Conservation (phyloP, 192 early-diverging fungal genomes). For the Gonapodya sp. region DNA sequence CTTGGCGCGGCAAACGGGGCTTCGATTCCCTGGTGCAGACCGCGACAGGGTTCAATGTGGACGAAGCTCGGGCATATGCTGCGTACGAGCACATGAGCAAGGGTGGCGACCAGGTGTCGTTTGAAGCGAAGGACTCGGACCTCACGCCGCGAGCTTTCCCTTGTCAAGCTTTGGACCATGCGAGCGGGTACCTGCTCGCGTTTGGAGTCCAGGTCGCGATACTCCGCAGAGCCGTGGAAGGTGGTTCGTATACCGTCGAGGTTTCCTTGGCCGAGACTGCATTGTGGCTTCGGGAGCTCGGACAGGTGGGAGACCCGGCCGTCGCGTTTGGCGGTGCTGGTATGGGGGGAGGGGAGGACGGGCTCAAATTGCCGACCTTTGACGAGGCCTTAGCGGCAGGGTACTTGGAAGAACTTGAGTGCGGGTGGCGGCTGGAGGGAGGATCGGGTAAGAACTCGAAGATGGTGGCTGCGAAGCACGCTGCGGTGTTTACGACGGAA, state of each 20-base stretch:
- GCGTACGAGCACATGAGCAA: neutral
- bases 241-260: constrained; percentile 15
- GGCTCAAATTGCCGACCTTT: neutral
- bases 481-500: neutral
- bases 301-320: constrained; percentile 13
- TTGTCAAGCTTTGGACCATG: constrained; percentile 24
- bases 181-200: constrained; percentile 22
- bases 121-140: neutral
- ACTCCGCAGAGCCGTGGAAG: neutral
- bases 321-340: neutral
- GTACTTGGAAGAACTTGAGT: neutral
- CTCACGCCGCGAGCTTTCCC: constrained; percentile 17
- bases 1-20: constrained; percentile 13
- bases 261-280: constrained; percentile 20
- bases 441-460: neutral
- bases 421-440: neutral
- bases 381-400: neutral
- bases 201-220: constrained; percentile 16
- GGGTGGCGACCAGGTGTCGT: neutral
- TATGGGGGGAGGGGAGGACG: neutral
- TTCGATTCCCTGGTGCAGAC: constrained; percentile 25
- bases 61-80: neutral
- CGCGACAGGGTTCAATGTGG: constrained; percentile 16
- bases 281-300: constrained; percentile 18
- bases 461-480: constrained; percentile 4